Percentiles rank a stretch among this genome's conserved stretches.
Evolutionary conservation across 129 eudicot species (phyloP).

Genomic region (Escallonia rubra): DNA sequence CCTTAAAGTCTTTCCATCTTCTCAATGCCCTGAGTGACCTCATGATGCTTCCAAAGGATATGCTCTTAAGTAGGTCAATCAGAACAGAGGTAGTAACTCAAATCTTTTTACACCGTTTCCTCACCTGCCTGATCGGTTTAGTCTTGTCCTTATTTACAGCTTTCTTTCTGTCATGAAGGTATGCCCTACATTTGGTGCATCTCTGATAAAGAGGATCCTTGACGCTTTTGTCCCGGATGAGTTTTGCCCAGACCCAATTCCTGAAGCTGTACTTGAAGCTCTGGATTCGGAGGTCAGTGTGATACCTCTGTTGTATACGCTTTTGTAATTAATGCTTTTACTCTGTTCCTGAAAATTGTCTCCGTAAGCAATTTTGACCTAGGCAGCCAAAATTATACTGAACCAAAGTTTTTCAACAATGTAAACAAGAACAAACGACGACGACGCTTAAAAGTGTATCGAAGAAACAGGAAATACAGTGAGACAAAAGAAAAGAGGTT

Average conservation of each 20-base stretch:
- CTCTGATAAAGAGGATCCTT: slow-evolving; percentile 44
- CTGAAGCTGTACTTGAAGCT: slow-evolving; percentile 41
- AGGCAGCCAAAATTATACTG: too few relatives aligned
- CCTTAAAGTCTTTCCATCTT: slow-evolving; percentile 65
- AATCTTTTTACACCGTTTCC: neutral
- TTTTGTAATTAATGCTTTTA: too few relatives aligned
- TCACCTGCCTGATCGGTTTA: neutral
- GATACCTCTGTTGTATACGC: too few relatives aligned
- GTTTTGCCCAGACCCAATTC: slow-evolving; percentile 55
- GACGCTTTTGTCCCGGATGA: slow-evolving; percentile 55
- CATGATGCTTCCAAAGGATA: slow-evolving; percentile 98
- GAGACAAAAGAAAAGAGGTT: too few relatives aligned
- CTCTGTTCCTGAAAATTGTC: too few relatives aligned
- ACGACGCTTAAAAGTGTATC: too few relatives aligned
- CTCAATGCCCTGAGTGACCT: slow-evolving; percentile 87
- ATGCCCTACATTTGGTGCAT: slow-evolving; percentile 59
- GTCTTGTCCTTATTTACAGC: neutral
- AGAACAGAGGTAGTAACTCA: slow-evolving; percentile 67
- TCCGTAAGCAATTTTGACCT: too few relatives aligned
- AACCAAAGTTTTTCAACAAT: too few relatives aligned
- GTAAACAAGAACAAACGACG: too few relatives aligned
- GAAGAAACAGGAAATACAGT: too few relatives aligned
- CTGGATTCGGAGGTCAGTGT: slow-evolving; percentile 30
- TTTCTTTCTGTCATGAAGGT: slow-evolving; percentile 44
- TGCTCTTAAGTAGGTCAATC: slow-evolving; percentile 63